These are phyloP conservation scores for Naganishia cerealis DNA, from an alignment of 1,284 basidiomycete species.

Conservation along the genomic window DNA sequence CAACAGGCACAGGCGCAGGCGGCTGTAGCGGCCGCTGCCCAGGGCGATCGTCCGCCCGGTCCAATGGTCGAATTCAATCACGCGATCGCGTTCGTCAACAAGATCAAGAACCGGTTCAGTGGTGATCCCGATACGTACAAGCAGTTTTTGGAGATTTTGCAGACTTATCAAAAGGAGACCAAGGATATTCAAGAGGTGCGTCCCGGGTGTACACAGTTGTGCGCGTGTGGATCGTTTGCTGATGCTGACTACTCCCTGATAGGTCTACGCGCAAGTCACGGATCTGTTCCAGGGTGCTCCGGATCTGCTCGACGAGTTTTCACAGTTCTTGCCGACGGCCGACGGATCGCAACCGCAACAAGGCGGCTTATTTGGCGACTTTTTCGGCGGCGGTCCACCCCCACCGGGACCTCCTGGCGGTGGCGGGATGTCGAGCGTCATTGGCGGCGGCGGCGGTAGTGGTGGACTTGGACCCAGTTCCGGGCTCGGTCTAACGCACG, in stretches of 20 bases:
- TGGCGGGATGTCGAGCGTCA: not conserved
- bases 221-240: conserved; percentile 26
- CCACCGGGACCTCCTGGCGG: not conserved
- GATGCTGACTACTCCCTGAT: conserved; percentile 40
- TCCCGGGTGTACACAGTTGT: conserved; percentile 33
- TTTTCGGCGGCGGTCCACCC: conserved; percentile 31
- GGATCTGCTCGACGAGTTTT: conserved; percentile 92
- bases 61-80: conserved; percentile 81
- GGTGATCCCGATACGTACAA: conserved; percentile 94
- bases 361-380: conserved; percentile 50
- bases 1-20: conserved; percentile 8
- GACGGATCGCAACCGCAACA: conserved; percentile 32
- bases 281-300: conserved; percentile 87
- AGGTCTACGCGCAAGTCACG: conserved; percentile 92
- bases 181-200: conserved; percentile 81
- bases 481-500: not conserved
- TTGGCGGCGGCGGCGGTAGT: not conserved
- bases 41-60: conserved; percentile 8
- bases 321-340: conserved; percentile 86
- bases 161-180: conserved; percentile 95
- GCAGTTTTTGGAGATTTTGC: conserved; percentile 94
- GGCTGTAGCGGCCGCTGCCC: conserved; percentile 11
- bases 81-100: conserved; percentile 97
- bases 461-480: not conserved
- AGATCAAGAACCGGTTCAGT: conserved; percentile 93